These are phyloP conservation scores for Lomentospora prolificans DNA, from an alignment of 2,329 filamentous ascomycete species.

Conservation along the genomic window DNA sequence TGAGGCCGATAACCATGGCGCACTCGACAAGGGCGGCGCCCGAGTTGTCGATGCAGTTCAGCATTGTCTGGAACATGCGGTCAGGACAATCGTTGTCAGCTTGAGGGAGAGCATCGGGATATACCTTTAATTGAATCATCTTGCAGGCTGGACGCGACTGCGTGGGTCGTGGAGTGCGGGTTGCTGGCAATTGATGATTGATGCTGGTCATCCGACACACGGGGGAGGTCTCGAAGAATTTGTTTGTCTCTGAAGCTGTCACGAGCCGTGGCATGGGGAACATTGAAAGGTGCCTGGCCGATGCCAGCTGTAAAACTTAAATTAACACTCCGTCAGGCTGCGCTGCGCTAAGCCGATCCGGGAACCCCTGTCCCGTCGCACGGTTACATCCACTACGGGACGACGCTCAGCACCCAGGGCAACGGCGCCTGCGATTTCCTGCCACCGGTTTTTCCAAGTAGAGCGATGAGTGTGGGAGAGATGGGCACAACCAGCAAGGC, in stretches of 20 bases:
- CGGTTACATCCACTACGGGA: neutral
- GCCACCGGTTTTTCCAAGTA: neutral
- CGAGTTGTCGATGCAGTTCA: conserved; percentile 99
- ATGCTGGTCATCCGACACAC: neutral
- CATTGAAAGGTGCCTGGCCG: neutral
- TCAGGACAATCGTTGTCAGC: neutral
- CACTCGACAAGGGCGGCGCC: conserved; percentile 96
- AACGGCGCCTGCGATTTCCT: conserved; percentile 1
- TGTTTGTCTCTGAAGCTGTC: neutral
- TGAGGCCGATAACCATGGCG: conserved; percentile 84
- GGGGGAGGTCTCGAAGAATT: neutral
- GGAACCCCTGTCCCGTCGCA: neutral
- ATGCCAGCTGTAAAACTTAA: neutral
- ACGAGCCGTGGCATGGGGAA: neutral
- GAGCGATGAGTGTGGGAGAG: neutral
- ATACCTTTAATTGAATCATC: conserved; percentile 89
- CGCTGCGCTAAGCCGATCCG: neutral
- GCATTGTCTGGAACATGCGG: conserved; percentile 59
- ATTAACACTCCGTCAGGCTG: neutral
- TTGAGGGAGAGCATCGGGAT: too few species aligned
- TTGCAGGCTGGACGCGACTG: conserved; percentile 24
- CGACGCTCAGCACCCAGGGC: neutral
- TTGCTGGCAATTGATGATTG: neutral
- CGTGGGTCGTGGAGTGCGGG: neutral
- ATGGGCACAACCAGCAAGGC: neutral